phyloP scores from a whole-genome alignment of 2,329 filamentous ascomycete genomes.

The Fusarium sp. region DNA sequence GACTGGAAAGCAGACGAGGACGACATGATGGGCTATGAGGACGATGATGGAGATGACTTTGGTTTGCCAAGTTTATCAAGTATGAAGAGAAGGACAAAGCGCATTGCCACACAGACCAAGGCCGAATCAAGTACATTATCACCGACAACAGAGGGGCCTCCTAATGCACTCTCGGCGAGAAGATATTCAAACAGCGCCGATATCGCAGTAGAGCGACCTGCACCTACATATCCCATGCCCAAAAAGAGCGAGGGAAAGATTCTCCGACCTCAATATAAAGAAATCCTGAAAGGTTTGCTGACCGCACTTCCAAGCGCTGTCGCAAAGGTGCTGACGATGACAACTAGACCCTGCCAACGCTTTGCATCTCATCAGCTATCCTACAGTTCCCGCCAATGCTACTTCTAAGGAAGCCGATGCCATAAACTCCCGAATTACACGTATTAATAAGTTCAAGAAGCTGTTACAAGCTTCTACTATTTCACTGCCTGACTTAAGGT shows the following conservation, averaged over 20 bases:
- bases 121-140: slow-evolving; percentile 51
- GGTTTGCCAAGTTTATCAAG: slow-evolving; percentile 92
- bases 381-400: slow-evolving; percentile 78
- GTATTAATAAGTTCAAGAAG: slow-evolving; percentile 99
- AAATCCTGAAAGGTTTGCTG: slow-evolving; percentile 78
- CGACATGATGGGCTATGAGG: slow-evolving; percentile 82
- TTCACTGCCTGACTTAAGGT: slow-evolving; percentile 82
- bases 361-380: slow-evolving; percentile 92
- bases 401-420: slow-evolving; percentile 86
- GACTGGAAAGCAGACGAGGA: slow-evolving; percentile 85
- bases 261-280: slow-evolving; percentile 95
- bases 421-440: slow-evolving; percentile 86
- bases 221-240: slow-evolving; percentile 85
- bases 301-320: background rate
- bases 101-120: slow-evolving; percentile 60
- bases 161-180: slow-evolving; percentile 59
- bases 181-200: slow-evolving; percentile 88
- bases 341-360: slow-evolving; percentile 84
- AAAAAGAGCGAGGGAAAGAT: slow-evolving; percentile 96
- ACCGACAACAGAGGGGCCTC: slow-evolving; percentile 53
- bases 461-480: slow-evolving; percentile 94
- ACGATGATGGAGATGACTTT: slow-evolving; percentile 95
- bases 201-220: slow-evolving; percentile 89
- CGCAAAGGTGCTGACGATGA: slow-evolving; percentile 29
- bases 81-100: slow-evolving; percentile 80